phyloP scores from a whole-genome alignment of 2,329 filamentous ascomycete species.

The Colletotrichum sp. region DNA sequence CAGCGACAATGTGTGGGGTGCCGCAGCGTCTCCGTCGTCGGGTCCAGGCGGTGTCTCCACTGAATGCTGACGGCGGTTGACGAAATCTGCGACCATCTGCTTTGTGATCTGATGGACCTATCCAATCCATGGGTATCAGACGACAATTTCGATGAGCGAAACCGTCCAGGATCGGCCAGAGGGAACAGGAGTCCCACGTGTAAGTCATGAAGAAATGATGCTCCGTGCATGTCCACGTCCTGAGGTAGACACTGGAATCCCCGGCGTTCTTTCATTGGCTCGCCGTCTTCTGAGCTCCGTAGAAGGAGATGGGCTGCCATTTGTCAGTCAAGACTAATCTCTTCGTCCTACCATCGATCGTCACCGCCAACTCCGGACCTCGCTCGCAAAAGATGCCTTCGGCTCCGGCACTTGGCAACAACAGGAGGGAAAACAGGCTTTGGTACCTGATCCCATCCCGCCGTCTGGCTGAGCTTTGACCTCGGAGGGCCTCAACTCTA shows the following conservation, averaged over 20 bases:
- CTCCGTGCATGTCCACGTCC: not conserved
- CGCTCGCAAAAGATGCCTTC: not conserved
- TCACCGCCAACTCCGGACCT: not conserved
- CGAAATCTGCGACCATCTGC: not conserved
- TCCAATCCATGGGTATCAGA: not conserved
- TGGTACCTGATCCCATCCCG: not conserved
- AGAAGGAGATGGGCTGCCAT: not conserved
- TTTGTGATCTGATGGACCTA: not conserved
- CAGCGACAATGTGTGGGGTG: not conserved
- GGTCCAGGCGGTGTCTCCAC: not conserved
- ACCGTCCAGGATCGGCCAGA: not conserved
- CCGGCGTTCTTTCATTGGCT: not conserved
- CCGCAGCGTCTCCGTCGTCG: not conserved
- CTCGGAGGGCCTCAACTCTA: not conserved
- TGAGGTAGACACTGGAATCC: not conserved
- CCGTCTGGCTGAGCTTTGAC: not conserved
- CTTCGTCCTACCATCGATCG: not conserved
- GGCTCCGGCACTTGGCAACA: not conserved
- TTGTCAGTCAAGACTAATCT: slow-evolving; percentile 3
- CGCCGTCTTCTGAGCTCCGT: not conserved
- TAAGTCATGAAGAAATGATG: not conserved
- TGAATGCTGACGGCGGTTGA: not conserved
- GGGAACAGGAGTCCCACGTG: not conserved
- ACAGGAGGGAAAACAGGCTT: not conserved
- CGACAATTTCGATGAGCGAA: not conserved